Percentiles rank a stretch among this genome's conserved stretches.
Evolutionary conservation across 2,329 filamentous ascomycete genomes (phyloP).

Genomic region (Lachnellula arida): DNA sequence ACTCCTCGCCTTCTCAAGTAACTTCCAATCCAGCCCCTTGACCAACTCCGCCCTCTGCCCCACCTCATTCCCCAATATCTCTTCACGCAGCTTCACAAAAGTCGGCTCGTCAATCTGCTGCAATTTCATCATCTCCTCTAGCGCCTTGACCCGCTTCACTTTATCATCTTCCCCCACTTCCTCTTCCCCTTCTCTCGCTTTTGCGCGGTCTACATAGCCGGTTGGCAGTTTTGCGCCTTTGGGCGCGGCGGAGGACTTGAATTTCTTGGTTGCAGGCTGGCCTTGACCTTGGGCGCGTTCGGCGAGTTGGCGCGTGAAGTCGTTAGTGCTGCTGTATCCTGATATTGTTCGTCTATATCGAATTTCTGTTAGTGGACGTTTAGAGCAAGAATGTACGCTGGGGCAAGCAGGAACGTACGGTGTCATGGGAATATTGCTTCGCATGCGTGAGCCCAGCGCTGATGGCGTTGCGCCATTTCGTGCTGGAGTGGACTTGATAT

Average conservation of each 20-base stretch:
- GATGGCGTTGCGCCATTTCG: conserved; percentile 45
- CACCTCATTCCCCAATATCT: conserved; percentile 76
- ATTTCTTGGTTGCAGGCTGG: conserved; percentile 59
- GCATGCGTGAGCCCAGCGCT: conserved; percentile 70
- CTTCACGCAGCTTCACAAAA: conserved; percentile 68
- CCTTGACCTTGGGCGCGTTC: conserved; percentile 42
- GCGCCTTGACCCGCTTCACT: conserved; percentile 64
- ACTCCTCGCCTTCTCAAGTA: conserved; percentile 63
- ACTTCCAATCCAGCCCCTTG: conserved; percentile 83
- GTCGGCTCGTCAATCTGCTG: conserved; percentile 77
- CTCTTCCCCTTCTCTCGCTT: conserved; percentile 51
- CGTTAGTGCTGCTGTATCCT: conserved; percentile 34
- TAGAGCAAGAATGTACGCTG: not conserved
- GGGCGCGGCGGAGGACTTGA: conserved; percentile 68
- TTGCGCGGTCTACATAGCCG: conserved; percentile 81
- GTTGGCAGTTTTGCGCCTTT: conserved; percentile 75
- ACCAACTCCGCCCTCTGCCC: conserved; percentile 73
- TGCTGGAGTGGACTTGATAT: conserved; percentile 21
- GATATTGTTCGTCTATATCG: conserved; percentile 17
- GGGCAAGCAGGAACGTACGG: conserved; percentile 50
- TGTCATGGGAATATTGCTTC: conserved; percentile 87
- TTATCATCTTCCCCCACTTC: conserved; percentile 51
- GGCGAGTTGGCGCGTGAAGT: conserved; percentile 81
- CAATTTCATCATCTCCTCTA: conserved; percentile 78
- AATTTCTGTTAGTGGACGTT: conserved; percentile 1